A percentile compares a stretch with the other conserved stretches of the same genome.
phyloP scores from a whole-genome alignment of 176 grass and related monocot species.

The Guadua angustifolia region DNA sequence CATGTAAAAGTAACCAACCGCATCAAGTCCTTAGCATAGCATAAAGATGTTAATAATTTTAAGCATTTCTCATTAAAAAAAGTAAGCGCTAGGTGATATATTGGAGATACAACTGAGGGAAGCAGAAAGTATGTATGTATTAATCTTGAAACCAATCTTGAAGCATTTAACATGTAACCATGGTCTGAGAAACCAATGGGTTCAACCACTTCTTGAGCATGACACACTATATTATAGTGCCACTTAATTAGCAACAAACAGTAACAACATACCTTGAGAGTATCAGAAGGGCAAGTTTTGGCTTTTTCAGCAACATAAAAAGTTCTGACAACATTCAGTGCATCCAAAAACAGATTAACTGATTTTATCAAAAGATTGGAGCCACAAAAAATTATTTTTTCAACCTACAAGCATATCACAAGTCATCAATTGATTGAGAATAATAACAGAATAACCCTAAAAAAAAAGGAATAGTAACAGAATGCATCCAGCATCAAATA shows the following conservation, averaged over 20 bases:
- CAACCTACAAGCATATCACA: slow-evolving; percentile 59
- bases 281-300: slow-evolving; percentile 53
- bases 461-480: background rate
- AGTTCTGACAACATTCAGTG: slow-evolving; percentile 78
- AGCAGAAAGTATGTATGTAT: background rate
- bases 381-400: slow-evolving; percentile 81
- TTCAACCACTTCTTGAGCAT: background rate
- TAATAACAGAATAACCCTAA: background rate
- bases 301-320: slow-evolving; percentile 73
- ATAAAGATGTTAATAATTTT: slow-evolving; percentile 15
- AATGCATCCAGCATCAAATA: slow-evolving; percentile 35
- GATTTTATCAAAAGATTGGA: slow-evolving; percentile 82
- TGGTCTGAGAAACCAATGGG: background rate
- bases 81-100: background rate
- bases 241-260: slow-evolving; percentile 34
- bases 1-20: slow-evolving; percentile 3
- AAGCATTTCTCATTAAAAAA: background rate
- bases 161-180: slow-evolving; percentile 26
- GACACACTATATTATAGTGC: background rate
- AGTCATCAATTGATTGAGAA: slow-evolving; percentile 30
- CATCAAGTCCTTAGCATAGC: slow-evolving; percentile 13
- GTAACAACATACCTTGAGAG: slow-evolving; percentile 64
- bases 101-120: slow-evolving; percentile 21
- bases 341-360: slow-evolving; percentile 80
- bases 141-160: background rate